phyloP scores from a whole-genome alignment of 163 green algal species.

The Prototheca wickerhamii region DNA sequence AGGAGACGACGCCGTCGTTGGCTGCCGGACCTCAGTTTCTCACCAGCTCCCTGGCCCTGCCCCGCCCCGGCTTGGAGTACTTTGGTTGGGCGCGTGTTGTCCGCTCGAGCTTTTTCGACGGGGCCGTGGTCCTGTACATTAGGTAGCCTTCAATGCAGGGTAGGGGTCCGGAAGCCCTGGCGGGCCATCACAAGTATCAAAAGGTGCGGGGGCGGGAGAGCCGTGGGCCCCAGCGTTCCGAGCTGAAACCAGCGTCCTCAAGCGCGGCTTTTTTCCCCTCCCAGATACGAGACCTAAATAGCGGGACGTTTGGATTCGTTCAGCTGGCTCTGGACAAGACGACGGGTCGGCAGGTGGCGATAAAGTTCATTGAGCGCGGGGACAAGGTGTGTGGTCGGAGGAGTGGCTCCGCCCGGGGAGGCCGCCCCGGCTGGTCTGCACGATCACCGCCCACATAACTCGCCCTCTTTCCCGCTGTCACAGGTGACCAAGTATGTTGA shows the following conservation, averaged over 20 bases:
- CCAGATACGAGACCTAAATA: constrained; percentile 63
- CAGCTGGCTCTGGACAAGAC: constrained; percentile 63
- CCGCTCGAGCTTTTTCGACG: too few species aligned
- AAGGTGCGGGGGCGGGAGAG: constrained; percentile 36
- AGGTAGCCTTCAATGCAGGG: constrained; percentile 33
- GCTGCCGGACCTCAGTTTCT: too few species aligned
- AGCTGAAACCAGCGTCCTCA: not conserved
- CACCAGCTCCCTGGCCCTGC: too few species aligned
- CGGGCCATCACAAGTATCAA: constrained; percentile 55
- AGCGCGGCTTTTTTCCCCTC: not conserved
- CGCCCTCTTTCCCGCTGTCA: not conserved
- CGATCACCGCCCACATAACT: not conserved
- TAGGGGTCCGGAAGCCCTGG: constrained; percentile 45
- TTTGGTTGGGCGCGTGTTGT: too few species aligned
- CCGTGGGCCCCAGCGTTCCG: not conserved
- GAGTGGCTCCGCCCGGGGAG: too few species aligned
- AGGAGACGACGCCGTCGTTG: too few species aligned
- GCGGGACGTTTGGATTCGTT: constrained; percentile 81
- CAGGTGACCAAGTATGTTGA: constrained; percentile 86
- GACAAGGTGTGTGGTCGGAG: constrained; percentile 44
- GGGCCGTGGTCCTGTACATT: constrained; percentile 22
- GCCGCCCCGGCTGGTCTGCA: too few species aligned
- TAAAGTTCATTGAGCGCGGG: constrained; percentile 92
- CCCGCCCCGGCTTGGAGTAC: too few species aligned
- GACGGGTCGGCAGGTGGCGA: constrained; percentile 70